Evolutionary conservation across 1,284 basidiomycete genomes (phyloP), one percentile per base, ranked within the genome.

Genomic region (Irpex rosettiformis): DNA sequence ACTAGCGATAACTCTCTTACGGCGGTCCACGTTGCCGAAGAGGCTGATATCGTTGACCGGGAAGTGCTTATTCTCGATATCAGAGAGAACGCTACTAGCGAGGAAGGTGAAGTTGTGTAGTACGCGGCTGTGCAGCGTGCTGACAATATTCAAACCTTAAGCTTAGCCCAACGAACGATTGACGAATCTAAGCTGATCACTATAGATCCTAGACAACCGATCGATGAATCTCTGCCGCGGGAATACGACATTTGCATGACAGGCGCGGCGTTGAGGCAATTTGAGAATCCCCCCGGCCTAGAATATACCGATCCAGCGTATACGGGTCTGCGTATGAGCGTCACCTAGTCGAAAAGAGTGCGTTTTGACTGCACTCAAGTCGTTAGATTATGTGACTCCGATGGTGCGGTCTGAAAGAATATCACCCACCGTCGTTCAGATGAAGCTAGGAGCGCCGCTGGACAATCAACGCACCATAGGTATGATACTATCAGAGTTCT

Each of bases 1-100:
- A 98, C 95, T 51, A 96, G 95, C 48, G 95, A 98, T 73, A 98
- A 98, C 72, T 95, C 95, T 13, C 77, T 98, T 58, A 98, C 96
- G 0, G 95, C 95, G 16, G 88, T 92, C 1, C 95, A 98, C 71
- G 94, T 98, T 47, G 95, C 96, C 21, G 84, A 84, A 30, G 93
- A 96, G 67, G 96, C 98, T 6, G 95, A 98, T 67, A 98, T 98
- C 65, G 89, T 98, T 10, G 95, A 98, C 69, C 86, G 94, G 30
- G 93, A 96, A 8, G 92, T 88, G 2, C 82, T 97, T 54, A 96
- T 98, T 62, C 78, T 98, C 24, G 96, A 98, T 71, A 70, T 94
- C 57, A 88, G 85, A 64, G 95, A 98, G 69, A 89, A 93, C 54
- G 79, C 93, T 0, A 76, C 80, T 3, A 76, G 86, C 55, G 86